A percentile compares a stretch with the other conserved stretches of the same genome.
phyloP scores from a whole-genome alignment of 2,329 filamentous ascomycete species.

The Claviceps sp. region DNA sequence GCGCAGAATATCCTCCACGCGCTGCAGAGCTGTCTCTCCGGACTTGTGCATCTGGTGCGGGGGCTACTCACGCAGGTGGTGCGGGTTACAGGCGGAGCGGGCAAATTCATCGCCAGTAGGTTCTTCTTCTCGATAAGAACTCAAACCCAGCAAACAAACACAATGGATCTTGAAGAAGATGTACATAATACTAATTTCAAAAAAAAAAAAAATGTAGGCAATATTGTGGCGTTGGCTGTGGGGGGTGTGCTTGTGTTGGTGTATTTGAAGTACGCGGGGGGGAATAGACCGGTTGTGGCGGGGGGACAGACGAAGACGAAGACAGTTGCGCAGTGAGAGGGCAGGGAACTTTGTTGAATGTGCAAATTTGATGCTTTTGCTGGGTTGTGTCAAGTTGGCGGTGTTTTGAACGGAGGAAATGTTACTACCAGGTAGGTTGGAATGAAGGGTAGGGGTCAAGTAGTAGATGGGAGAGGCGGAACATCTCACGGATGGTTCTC shows the following conservation, averaged over 20 bases:
- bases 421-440: neutral
- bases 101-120: conserved; percentile 26
- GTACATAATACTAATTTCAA: no score
- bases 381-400: neutral
- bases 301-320: conserved; percentile 16
- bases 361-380: no score
- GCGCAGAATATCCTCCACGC: conserved; percentile 20
- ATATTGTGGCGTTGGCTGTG: conserved; percentile 21
- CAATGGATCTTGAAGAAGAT: no score
- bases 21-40: conserved; percentile 22
- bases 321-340: conserved; percentile 17
- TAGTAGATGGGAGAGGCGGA: no score
- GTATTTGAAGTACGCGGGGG: conserved; percentile 21
- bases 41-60: conserved; percentile 21
- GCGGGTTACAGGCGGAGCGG: conserved; percentile 24
- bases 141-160: no score
- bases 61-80: conserved; percentile 23
- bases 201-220: conserved; percentile 14
- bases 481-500: no score
- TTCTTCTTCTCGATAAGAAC: neutral
- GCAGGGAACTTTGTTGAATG: neutral
- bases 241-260: conserved; percentile 20
- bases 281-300: conserved; percentile 14
- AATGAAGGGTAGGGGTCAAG: no score
- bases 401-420: neutral